Evolutionary conservation across 306 rosid species (phyloP), one percentile per base, ranked within the genome.

Genomic region (Ammopiptanthus mongolicus): DNA sequence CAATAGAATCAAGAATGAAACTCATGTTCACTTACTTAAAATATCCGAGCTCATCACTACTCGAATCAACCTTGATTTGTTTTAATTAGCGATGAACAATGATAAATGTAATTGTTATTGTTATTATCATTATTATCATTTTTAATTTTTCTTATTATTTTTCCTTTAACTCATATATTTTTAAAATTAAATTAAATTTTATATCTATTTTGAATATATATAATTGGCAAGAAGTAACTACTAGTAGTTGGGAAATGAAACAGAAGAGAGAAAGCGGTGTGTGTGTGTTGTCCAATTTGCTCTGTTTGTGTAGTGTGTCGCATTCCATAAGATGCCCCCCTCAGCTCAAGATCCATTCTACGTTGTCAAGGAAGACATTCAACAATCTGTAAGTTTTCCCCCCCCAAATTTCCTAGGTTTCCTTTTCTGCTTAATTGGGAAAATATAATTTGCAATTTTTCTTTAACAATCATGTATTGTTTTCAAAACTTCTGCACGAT

Each of bases 311-410:
- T 14, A 31, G 39, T 48, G 67, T 62, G 36, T 6, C n/a, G 57
- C 65, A 47, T 23, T 47, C 11, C 21, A 47, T 68, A 85, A 59
- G 74, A 96, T 92, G 99, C 97, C 98, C 52, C 97, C 98, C 52
- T 96, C 92, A 4, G 98, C 97, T 71, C 96, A 92, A 78, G 99
- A 96, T 84, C 99, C 99, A 8, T 96, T 96, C 78, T 96, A 96
- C 82, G 98, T 96, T 67, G 99, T 96, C 46, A 96, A 92, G 76
- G 94, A 88, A 62, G 99, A 96, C 88, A 92, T 96, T 88, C 99
- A 96, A 83, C 89, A 92, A 42, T 96, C 98, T 75, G 99, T 96
- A 83, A 90, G 92, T 82, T 72, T 65, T 68, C 8, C 3, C 1
- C 1, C 47, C 11, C 66, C 69, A 34, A 65, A 71, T 78, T 55